Percentiles rank a stretch among this genome's conserved stretches.
phyloP scores from a whole-genome alignment of 169 alveolate genomes.

The Cryptosporidium ryanae region DNA sequence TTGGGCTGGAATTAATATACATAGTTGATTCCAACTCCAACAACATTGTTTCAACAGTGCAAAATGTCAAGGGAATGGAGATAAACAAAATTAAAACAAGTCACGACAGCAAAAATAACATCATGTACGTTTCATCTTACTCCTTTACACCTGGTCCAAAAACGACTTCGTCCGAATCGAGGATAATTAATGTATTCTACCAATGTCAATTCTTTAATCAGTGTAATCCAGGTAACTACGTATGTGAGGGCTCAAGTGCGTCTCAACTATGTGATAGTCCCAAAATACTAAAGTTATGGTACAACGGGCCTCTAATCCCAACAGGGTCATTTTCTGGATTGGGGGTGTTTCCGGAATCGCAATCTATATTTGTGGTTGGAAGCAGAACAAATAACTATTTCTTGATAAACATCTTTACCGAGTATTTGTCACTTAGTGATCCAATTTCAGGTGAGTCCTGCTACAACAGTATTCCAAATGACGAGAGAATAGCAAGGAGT shows the following conservation, averaged over 20 bases:
- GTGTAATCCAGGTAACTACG: constrained; percentile 32
- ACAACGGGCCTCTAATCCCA: constrained; percentile 36
- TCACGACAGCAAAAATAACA: not conserved
- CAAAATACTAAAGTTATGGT: constrained; percentile 27
- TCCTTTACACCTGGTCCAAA: constrained; percentile 66
- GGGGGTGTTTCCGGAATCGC: constrained; percentile 58
- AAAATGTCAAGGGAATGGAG: not conserved
- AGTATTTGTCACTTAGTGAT: constrained; percentile 40
- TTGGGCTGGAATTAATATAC: not conserved
- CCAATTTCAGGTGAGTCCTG: constrained; percentile 54
- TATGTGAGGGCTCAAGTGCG: constrained; percentile 63
- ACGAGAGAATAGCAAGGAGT: not conserved
- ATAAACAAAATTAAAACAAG: constrained; percentile 8
- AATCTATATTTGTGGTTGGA: constrained; percentile 30
- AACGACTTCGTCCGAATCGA: constrained; percentile 44
- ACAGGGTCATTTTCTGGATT: constrained; percentile 1
- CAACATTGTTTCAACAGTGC: not conserved
- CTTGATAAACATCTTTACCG: constrained; percentile 40
- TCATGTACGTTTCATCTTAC: constrained; percentile 23
- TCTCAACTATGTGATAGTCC: constrained; percentile 27
- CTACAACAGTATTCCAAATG: constrained; percentile 22
- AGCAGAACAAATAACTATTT: constrained; percentile 13
- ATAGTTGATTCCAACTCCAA: constrained; percentile 32
- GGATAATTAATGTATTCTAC: not conserved
- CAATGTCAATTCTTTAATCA: constrained; percentile 56